Evolutionary conservation across 2,329 filamentous ascomycete genomes (phyloP).

Genomic region (Colletotrichum lupini): DNA sequence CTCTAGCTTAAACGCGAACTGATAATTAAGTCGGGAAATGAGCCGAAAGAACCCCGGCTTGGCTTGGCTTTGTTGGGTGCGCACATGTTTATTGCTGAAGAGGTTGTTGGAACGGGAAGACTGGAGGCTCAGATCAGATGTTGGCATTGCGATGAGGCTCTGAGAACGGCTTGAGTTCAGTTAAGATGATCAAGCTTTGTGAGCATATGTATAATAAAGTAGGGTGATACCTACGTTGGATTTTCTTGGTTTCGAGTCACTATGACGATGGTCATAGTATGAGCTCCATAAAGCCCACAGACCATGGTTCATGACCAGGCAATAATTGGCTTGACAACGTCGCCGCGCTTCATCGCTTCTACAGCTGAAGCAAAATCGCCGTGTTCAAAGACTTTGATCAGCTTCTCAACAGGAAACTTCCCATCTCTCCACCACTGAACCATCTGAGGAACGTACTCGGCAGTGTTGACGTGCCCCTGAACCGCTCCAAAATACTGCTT

Average conservation of each 20-base stretch:
- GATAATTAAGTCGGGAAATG: not conserved
- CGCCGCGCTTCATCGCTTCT: slow-evolving; percentile 43
- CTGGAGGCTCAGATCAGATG: not conserved
- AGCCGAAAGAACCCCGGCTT: not conserved
- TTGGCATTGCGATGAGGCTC: not conserved
- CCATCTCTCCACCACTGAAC: slow-evolving; percentile 47
- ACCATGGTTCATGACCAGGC: slow-evolving; percentile 21
- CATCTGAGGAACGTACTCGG: slow-evolving; percentile 48
- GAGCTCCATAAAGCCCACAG: not conserved
- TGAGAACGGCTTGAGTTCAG: not conserved
- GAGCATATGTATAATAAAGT: not conserved
- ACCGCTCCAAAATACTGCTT: slow-evolving; percentile 59
- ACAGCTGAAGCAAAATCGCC: slow-evolving; percentile 44
- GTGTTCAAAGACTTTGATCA: slow-evolving; percentile 47
- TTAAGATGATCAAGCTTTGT: not conserved
- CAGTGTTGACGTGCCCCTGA: slow-evolving; percentile 47
- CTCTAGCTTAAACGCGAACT: not conserved
- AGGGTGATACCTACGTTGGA: not conserved
- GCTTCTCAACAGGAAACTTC: slow-evolving; percentile 45
- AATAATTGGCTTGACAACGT: slow-evolving; percentile 33
- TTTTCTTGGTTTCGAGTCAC: not conserved
- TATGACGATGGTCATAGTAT: not conserved
- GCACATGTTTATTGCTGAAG: not conserved
- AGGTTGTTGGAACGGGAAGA: no score
- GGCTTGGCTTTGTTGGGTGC: not conserved